Evolutionary conservation across 805 yeast genomes (phyloP), one percentile per base, ranked within the genome.

Genomic region (Torulaspora delbrueckii): DNA sequence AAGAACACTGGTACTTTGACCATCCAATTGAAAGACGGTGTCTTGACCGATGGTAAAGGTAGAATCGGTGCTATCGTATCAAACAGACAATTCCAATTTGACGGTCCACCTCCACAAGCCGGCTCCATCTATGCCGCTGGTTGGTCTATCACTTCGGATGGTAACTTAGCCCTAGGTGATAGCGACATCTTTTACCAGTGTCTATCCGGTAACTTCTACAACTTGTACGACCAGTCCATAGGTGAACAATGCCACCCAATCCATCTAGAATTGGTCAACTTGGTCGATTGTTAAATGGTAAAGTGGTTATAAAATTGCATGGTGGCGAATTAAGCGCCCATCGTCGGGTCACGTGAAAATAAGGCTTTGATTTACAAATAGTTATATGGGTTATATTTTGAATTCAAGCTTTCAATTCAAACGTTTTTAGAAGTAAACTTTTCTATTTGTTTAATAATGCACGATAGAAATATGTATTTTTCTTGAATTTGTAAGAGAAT

Each of bases 71-170:
- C 86, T 40, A 79, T 82, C 65, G 87, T 82, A 48, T 76, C 86
- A 40, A 81, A 81, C 79, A 73, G 82, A 70, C 88, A 82, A 70
- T 80, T 82, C 76, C 87, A 81, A 70, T 81, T 81, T 62, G 86
- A 82, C 63, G 86, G 86, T 58, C 86, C 86, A 47, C 83, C 86
- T 65, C 86, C 87, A 54, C 87, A 82, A 72, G 84, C 81, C 27
- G 84, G 83, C 60, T 71, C 82, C 40, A 72, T 78, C 56, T 77
- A 74, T 59, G 82, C 85, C 52, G 77, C 75, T 38, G 83, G 84
- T 50, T 78, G 82, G 84, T 72, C 79, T 41, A 71, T 78, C 48
- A 70, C 77, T 42, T 57, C 66, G 51, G 81, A 73, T 37, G 81
- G 78, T 42, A 70, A 73, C 68, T 73, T 81, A 59, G 84, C 85